These are phyloP conservation scores for Phialophora chinensis DNA, from an alignment of 2,329 filamentous ascomycete genomes.

Conservation along the genomic window DNA sequence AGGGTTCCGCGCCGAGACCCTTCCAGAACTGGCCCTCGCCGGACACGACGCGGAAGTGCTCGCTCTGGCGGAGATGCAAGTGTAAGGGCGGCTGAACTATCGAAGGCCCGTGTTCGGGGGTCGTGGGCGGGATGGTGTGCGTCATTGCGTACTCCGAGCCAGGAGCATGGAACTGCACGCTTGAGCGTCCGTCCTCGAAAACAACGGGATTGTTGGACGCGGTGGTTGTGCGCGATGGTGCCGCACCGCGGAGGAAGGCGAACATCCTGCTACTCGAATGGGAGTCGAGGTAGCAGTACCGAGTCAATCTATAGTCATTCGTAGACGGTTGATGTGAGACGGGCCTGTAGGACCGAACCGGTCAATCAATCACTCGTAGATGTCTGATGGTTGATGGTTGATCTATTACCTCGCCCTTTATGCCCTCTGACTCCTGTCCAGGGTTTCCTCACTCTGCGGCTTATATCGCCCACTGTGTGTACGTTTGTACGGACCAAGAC, in stretches of 20 bases:
- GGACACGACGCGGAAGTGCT: conserved; percentile 35
- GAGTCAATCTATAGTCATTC: not conserved
- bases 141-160: conserved; percentile 37
- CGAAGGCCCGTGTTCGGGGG: conserved; percentile 21
- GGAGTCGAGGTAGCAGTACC: not conserved
- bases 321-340: not conserved
- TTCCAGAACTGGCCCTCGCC: conserved; percentile 36
- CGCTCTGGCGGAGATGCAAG: conserved; percentile 40
- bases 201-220: conserved; percentile 36
- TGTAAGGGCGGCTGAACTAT: conserved; percentile 40
- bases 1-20: conserved; percentile 18
- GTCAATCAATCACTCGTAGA: not conserved
- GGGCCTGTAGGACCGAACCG: not conserved
- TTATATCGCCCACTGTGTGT: too few species aligned
- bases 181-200: conserved; percentile 38
- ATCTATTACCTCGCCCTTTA: not conserved
- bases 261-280: conserved; percentile 27
- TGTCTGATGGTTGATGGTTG: not conserved
- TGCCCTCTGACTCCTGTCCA: too few species aligned
- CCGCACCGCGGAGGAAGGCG: conserved; percentile 34
- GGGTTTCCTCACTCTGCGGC: not conserved
- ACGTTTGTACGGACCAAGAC: too few species aligned
- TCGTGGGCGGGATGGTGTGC: conserved; percentile 35
- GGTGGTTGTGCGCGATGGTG: conserved; percentile 28
- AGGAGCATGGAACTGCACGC: conserved; percentile 33